Conservation (phyloP, 208 protist species). For the Leishmania arabica region DNA sequence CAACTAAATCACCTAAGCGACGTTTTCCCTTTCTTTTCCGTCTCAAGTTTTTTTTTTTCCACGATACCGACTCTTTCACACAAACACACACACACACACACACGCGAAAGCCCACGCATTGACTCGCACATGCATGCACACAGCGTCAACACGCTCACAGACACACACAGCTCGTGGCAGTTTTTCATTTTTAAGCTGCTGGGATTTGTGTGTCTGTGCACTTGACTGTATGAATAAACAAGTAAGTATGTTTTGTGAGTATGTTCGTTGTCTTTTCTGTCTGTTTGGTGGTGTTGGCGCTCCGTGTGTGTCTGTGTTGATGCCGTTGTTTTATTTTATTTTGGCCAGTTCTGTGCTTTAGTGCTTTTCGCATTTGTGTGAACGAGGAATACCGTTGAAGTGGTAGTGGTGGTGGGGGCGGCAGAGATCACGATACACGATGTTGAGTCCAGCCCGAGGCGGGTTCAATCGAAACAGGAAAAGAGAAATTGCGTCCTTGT, state of each 20-base stretch:
- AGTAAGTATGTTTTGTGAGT: not conserved
- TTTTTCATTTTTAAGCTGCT: not conserved
- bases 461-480: not conserved
- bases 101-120: not conserved
- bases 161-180: not conserved
- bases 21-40: not conserved
- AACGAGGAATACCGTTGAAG: not conserved
- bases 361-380: not conserved
- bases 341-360: not conserved
- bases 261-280: not conserved
- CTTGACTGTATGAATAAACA: not conserved
- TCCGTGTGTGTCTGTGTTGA: not conserved
- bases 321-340: not conserved
- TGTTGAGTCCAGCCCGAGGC: not conserved
- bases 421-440: not conserved
- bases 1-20: not conserved
- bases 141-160: not conserved
- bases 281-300: not conserved
- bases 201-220: not conserved
- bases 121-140: not conserved
- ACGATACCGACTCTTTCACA: not conserved
- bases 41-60: not conserved
- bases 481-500: not conserved
- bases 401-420: not conserved
- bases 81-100: not conserved